Conservation (phyloP, 2,329 filamentous ascomycete species). For the Fusarium secorum region DNA sequence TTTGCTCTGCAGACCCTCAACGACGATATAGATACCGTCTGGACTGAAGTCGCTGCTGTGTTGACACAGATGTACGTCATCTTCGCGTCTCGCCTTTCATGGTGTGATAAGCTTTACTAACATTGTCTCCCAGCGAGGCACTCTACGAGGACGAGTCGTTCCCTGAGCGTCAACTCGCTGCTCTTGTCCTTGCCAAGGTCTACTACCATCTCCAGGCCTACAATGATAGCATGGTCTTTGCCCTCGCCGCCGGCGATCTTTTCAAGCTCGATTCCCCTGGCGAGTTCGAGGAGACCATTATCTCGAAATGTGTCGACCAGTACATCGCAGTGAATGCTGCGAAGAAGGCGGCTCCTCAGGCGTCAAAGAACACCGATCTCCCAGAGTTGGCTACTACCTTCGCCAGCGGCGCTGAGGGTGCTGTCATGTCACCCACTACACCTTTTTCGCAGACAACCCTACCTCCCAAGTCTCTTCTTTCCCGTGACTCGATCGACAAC, state of each 20-base stretch:
- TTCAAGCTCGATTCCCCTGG: constrained; percentile 91
- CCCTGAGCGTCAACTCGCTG: constrained; percentile 90
- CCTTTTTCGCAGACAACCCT: constrained; percentile 94
- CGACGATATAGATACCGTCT: constrained; percentile 94
- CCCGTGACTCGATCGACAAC: constrained; percentile 75
- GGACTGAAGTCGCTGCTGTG: constrained; percentile 94
- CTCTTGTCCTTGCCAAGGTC: constrained; percentile 94
- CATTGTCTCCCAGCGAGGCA: constrained; percentile 73
- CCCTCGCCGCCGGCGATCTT: constrained; percentile 90
- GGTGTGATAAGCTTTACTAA: constrained; percentile 12
- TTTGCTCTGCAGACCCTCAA: constrained; percentile 96
- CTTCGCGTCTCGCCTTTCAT: neutral
- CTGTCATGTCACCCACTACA: constrained; percentile 87
- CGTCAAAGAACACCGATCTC: constrained; percentile 57
- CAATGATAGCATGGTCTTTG: constrained; percentile 99
- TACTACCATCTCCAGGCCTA: constrained; percentile 99
- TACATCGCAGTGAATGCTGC: constrained; percentile 81
- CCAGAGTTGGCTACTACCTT: constrained; percentile 85
- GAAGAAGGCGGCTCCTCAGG: constrained; percentile 56
- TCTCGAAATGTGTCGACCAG: constrained; percentile 97
- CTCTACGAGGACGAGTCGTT: constrained; percentile 97
- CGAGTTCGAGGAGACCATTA: constrained; percentile 99
- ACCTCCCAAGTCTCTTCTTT: constrained; percentile 94
- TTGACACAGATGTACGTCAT: constrained; percentile 84
- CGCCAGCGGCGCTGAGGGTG: constrained; percentile 71